These are phyloP conservation scores for Termitomyces eurrhizus DNA, from an alignment of 768 basidiomycete genomes.

Conservation along the genomic window DNA sequence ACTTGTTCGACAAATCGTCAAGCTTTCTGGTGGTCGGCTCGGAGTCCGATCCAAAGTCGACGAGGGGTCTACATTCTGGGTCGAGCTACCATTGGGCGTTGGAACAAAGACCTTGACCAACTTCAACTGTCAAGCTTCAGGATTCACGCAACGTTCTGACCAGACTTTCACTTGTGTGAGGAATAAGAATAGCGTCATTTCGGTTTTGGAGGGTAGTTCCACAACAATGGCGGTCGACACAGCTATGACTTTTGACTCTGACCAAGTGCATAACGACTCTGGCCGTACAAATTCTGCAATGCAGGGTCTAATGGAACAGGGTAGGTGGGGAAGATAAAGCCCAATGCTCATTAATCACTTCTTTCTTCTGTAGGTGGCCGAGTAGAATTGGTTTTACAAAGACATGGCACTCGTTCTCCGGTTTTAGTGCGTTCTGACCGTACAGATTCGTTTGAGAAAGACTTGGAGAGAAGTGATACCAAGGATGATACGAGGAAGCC, in stretches of 20 bases:
- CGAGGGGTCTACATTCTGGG: slow-evolving; percentile 86
- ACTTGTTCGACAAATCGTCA: slow-evolving; percentile 75
- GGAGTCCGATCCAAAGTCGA: slow-evolving; percentile 63
- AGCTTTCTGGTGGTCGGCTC: slow-evolving; percentile 66
- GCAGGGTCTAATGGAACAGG: slow-evolving; percentile 67
- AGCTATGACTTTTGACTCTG: slow-evolving; percentile 20
- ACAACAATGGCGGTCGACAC: slow-evolving; percentile 26
- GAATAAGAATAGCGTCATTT: slow-evolving; percentile 14
- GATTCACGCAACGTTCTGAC: slow-evolving; percentile 18
- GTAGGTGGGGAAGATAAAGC: slow-evolving; percentile 20
- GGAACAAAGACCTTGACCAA: slow-evolving; percentile 46
- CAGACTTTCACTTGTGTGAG: slow-evolving; percentile 10
- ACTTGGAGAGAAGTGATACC: not conserved
- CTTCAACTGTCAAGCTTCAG: slow-evolving; percentile 10
- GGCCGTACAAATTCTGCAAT: slow-evolving; percentile 42
- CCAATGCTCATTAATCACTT: not conserved
- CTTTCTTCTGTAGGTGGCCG: slow-evolving; percentile 39
- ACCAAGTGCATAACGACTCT: slow-evolving; percentile 23
- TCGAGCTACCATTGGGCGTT: slow-evolving; percentile 75
- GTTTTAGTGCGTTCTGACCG: slow-evolving; percentile 13
- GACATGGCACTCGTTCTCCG: slow-evolving; percentile 28
- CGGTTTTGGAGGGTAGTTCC: slow-evolving; percentile 20
- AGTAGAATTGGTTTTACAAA: slow-evolving; percentile 51
- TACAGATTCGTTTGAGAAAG: slow-evolving; percentile 1
- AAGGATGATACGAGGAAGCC: not conserved